Evolutionary conservation across 352 stramenopile genomes (phyloP).

Genomic region (Pythium guiyangense): DNA sequence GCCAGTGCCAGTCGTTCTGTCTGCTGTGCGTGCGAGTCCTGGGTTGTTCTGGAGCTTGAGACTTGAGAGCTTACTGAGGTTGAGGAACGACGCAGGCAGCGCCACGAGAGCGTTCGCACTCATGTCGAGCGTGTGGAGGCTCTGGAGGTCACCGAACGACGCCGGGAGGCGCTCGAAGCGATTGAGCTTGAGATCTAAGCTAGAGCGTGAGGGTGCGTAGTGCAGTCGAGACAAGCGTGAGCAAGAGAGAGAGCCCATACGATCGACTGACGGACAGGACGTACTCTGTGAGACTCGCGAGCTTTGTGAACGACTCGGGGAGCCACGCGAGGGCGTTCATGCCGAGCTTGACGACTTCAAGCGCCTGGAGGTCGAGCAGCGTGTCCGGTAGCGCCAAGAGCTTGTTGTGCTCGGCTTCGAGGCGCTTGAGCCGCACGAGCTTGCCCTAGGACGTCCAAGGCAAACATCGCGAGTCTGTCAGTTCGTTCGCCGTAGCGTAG

Average conservation of each 20-base stretch:
- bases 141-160: slow-evolving; percentile 36
- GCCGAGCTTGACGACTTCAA: slow-evolving; percentile 40
- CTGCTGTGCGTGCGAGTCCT: slow-evolving; percentile 16
- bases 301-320: slow-evolving; percentile 42
- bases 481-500: too few species aligned
- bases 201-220: slow-evolving; percentile 12
- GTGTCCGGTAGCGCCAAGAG: slow-evolving; percentile 47
- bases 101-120: slow-evolving; percentile 53
- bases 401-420: slow-evolving; percentile 76
- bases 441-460: slow-evolving; percentile 28
- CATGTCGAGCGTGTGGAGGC: slow-evolving; percentile 40
- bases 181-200: slow-evolving; percentile 75
- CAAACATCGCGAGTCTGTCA: slow-evolving; percentile 1
- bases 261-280: slow-evolving; percentile 3
- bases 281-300: slow-evolving; percentile 52
- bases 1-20: slow-evolving; percentile 22
- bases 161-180: slow-evolving; percentile 39
- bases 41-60: slow-evolving; percentile 51
- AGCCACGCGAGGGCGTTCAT: slow-evolving; percentile 58
- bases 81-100: slow-evolving; percentile 46
- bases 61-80: slow-evolving; percentile 38
- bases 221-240: neutral
- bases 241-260: too few species aligned
- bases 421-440: slow-evolving; percentile 43
- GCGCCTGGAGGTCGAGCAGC: slow-evolving; percentile 38